These are phyloP conservation scores for Quercus alba DNA, from an alignment of 306 rosid genomes.

Conservation along the genomic window DNA sequence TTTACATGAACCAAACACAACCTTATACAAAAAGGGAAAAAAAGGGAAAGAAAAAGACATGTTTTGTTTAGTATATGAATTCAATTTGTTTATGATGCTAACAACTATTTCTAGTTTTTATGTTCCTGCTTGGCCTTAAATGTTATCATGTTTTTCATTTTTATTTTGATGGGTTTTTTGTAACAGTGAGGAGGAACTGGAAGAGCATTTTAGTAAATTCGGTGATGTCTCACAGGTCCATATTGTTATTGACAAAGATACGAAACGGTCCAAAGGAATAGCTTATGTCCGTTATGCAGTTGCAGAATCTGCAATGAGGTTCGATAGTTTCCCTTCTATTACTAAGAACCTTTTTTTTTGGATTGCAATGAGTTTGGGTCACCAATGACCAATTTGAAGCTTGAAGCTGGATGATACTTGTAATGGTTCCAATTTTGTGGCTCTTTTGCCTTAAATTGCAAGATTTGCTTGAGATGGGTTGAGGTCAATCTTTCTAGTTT, in stretches of 20 bases:
- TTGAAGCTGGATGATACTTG: neutral
- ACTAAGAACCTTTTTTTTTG: neutral
- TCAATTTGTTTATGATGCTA: neutral
- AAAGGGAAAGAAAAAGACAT: neutral
- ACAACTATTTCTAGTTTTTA: neutral
- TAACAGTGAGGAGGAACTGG: slow-evolving; percentile 84
- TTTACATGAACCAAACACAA: too few species aligned
- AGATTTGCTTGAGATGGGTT: too few species aligned
- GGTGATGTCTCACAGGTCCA: slow-evolving; percentile 77
- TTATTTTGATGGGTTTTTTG: slow-evolving; percentile 9
- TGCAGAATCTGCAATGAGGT: slow-evolving; percentile 70
- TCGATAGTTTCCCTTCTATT: slow-evolving; percentile 5
- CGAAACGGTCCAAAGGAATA: slow-evolving; percentile 75
- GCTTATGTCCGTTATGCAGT: slow-evolving; percentile 56
- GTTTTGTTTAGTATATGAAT: neutral
- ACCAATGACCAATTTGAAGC: neutral
- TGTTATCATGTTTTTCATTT: neutral
- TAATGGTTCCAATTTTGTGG: neutral
- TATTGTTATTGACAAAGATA: slow-evolving; percentile 73
- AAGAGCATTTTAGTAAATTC: slow-evolving; percentile 57
- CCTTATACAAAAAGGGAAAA: neutral
- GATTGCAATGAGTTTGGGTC: neutral
- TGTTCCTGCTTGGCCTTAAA: too few species aligned
- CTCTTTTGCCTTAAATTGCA: neutral
- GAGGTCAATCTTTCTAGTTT: too few species aligned